Evolutionary conservation across 805 yeast species (phyloP), one percentile per base, ranked within the genome.

Genomic region (Starmerella floris): DNA sequence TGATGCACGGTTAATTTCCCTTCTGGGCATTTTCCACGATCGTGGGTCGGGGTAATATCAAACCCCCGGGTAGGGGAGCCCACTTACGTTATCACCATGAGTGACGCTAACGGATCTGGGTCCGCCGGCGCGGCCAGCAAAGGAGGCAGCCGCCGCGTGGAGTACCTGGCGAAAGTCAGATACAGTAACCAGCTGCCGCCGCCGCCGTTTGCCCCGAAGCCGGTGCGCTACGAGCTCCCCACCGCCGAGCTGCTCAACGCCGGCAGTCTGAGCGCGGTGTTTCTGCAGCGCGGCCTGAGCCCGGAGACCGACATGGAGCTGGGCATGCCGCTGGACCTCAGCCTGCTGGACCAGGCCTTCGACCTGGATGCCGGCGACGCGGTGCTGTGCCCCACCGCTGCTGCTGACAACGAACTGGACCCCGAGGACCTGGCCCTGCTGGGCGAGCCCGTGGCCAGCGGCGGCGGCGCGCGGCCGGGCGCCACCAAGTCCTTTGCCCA

Each of bases 171-270:
- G 36, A 79, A 80, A 52, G 74, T 81, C 41, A 73, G 94, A 56
- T 88, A 85, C 61, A 74, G 74, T 45, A 91, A 91, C 59, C 81
- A 76, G 55, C 68, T 91, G 21, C 98, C 98, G 5, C 87, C 95
- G 2, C 97, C 97, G 9, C 80, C 88, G 21, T 70, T 91, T 48
- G 84, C 94, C 36, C 96, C 98, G 25, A 83, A 81, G 59, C 70
- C 87, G 43, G 61, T 91, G 41, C 72, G 76, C 39, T 73, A 77
- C 51, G 64, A 61, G 23, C 55, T 58, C 58, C 58, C 65, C 61
- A 52, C 68, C 55, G 71, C 72, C 40, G 57, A 63, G 16, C 64
- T 69, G 30, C 68, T 70, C 27, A 66, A 78, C 1, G 62, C 81
- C 3, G 63, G 68, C 41, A 67, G 83, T 42, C 63, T 88, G 50